A percentile compares a stretch with the other conserved stretches of the same genome.
phyloP scores from a whole-genome alignment of 2,329 filamentous ascomycete genomes.

The Ceratocystis smalleyi region DNA sequence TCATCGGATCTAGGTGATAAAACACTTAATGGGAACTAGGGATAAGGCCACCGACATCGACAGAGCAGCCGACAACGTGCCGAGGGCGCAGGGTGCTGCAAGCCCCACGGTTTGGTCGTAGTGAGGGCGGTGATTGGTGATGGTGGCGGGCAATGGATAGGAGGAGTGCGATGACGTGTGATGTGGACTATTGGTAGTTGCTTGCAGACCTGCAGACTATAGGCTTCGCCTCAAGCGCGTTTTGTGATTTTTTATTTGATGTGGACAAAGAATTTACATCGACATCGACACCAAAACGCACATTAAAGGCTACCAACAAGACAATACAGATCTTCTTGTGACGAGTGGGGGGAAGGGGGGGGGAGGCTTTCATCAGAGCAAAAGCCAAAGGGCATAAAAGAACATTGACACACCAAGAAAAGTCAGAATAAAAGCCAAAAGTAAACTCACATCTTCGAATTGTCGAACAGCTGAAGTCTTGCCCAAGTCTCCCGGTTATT shows the following conservation, averaged over 20 bases:
- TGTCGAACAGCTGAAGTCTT: neutral
- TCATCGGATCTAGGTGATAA: neutral
- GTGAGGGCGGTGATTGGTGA: neutral
- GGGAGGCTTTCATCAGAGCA: neutral
- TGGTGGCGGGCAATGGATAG: neutral
- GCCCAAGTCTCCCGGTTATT: neutral
- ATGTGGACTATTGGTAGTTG: too few species aligned
- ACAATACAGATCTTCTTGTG: too few species aligned
- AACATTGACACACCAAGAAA: neutral
- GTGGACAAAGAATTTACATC: neutral
- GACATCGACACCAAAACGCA: neutral
- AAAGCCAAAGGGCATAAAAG: neutral
- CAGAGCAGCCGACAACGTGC: neutral
- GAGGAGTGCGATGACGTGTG: too few species aligned
- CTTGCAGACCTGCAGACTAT: too few species aligned
- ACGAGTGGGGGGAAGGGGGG: too few species aligned
- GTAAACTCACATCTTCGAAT: neutral
- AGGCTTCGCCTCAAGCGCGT: too few species aligned
- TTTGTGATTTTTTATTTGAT: too few species aligned
- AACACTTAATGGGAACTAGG: neutral
- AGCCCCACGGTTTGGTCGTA: neutral
- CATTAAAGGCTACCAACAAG: too few species aligned
- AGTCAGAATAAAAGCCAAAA: neutral
- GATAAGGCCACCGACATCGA: slow-evolving; percentile 1
- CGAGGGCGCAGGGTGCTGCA: neutral